These are phyloP conservation scores for Saturnispora dispora DNA, from an alignment of 805 yeast species.

Conservation along the genomic window DNA sequence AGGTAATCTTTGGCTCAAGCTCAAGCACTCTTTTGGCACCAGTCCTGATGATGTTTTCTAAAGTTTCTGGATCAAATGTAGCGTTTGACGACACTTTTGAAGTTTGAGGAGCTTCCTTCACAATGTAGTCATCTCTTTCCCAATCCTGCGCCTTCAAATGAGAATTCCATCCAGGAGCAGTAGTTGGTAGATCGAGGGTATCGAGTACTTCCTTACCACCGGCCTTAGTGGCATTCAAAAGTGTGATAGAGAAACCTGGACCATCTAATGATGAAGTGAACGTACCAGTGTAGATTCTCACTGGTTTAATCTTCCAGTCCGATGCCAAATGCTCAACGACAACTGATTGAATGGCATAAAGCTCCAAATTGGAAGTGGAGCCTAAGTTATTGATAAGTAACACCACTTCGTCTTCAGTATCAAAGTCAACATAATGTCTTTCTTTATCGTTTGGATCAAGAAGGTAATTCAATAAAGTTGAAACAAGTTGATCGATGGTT, in stretches of 20 bases:
- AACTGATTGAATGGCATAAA: conserved; percentile 61
- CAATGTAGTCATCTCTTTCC: conserved; percentile 12
- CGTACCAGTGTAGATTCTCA: conserved; percentile 63
- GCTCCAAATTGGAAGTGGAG: conserved; percentile 75
- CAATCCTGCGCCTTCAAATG: conserved; percentile 25
- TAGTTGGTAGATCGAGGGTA: conserved; percentile 60
- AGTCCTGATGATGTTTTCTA: conserved; percentile 31
- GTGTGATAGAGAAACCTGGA: conserved; percentile 82
- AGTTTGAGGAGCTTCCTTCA: conserved; percentile 23
- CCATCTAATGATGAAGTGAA: conserved; percentile 87
- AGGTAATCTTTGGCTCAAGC: conserved; percentile 78
- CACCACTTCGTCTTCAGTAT: conserved; percentile 49
- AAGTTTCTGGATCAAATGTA: conserved; percentile 23
- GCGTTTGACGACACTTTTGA: conserved; percentile 15
- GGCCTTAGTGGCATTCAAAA: conserved; percentile 58
- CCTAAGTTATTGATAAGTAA: conserved; percentile 80
- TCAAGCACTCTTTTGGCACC: conserved; percentile 46
- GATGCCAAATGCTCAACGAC: conserved; percentile 44
- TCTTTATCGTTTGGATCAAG: conserved; percentile 59
- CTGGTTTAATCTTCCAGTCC: conserved; percentile 50
- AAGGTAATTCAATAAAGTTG: conserved; percentile 52
- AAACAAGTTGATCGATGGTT: conserved; percentile 48
- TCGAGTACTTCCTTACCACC: conserved; percentile 38
- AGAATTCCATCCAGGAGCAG: conserved; percentile 78
- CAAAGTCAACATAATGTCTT: conserved; percentile 70